Percentiles rank a stretch among this genome's conserved stretches.
phyloP scores from a whole-genome alignment of 1,284 basidiomycete genomes.

The Ganoderma meredithae region DNA sequence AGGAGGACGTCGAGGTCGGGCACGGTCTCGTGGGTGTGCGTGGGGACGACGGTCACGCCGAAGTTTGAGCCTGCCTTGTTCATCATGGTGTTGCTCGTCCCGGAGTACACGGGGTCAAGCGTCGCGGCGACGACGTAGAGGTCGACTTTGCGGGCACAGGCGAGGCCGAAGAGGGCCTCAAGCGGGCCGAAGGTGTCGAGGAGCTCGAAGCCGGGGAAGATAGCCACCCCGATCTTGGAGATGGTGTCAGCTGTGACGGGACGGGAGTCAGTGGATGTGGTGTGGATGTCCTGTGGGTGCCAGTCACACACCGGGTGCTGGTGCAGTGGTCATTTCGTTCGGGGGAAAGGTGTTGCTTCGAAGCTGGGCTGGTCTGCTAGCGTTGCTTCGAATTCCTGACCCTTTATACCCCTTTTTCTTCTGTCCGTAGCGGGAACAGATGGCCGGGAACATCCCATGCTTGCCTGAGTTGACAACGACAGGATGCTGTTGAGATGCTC shows the following conservation, averaged over 20 bases:
- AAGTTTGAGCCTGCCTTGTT: constrained; percentile 39
- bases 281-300: no score
- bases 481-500: no score
- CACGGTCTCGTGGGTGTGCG: constrained; percentile 50
- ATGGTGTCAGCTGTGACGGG: not conserved
- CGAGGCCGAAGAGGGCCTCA: constrained; percentile 49
- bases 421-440: no score
- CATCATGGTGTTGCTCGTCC: constrained; percentile 29
- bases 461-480: no score
- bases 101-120: constrained; percentile 49
- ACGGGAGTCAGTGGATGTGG: not conserved
- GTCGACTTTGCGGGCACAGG: constrained; percentile 40
- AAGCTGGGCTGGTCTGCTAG: no score
- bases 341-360: no score
- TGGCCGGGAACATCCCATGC: no score
- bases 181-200: constrained; percentile 54
- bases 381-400: no score
- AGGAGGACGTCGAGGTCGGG: constrained; percentile 54
- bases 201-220: constrained; percentile 15
- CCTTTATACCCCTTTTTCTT: no score
- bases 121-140: constrained; percentile 47
- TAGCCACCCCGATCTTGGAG: constrained; percentile 10
- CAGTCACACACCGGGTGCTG: no score
- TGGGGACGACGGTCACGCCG: constrained; percentile 48
- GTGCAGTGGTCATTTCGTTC: no score